phyloP scores from a whole-genome alignment of 805 yeast species.

The Ogataea paraovalis region DNA sequence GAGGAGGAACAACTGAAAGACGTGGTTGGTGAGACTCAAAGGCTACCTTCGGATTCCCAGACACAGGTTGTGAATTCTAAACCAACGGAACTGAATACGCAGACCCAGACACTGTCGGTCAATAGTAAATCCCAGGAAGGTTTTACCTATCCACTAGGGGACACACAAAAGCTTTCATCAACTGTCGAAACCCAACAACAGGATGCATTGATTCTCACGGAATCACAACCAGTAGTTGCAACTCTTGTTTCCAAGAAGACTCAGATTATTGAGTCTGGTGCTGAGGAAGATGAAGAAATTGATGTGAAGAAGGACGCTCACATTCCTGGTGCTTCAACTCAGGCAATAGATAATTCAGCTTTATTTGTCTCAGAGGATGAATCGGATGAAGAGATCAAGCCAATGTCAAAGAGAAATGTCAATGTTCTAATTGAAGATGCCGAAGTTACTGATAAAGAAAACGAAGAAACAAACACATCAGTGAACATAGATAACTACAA shows the following conservation, averaged over 20 bases:
- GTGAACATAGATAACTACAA: conserved; percentile 17
- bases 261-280: background rate
- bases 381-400: conserved; percentile 3
- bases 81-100: background rate
- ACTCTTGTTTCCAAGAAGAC: background rate
- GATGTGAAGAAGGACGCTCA: conserved; percentile 1
- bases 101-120: background rate
- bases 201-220: background rate
- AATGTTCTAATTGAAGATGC: conserved; percentile 5
- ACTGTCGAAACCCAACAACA: background rate
- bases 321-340: too few relatives aligned
- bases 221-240: background rate
- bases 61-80: background rate
- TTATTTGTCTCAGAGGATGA: conserved; percentile 5
- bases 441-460: conserved; percentile 4
- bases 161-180: background rate
- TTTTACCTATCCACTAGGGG: background rate
- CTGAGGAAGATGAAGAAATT: conserved; percentile 5
- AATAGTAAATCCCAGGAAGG: background rate
- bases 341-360: background rate
- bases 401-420: background rate
- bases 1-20: too few relatives aligned
- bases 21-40: background rate
- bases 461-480: background rate
- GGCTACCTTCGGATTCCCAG: background rate